These are phyloP conservation scores for Naganishia onofrii DNA, from an alignment of 768 basidiomycete genomes.

Conservation along the genomic window DNA sequence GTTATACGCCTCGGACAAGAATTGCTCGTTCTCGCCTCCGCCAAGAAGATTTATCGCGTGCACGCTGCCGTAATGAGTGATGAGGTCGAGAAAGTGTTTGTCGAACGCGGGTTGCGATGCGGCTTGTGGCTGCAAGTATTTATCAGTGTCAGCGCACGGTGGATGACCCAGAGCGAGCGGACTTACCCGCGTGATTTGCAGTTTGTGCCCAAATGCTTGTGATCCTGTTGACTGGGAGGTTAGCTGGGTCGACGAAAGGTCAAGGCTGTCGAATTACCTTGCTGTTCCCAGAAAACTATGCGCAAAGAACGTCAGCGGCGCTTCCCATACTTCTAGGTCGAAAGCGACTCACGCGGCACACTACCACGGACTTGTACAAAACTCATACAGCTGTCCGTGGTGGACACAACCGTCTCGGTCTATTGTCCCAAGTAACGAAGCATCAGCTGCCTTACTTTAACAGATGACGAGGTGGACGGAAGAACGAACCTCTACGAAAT, in stretches of 20 bases:
- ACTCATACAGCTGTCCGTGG: slow-evolving; percentile 81
- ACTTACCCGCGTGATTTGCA: slow-evolving; percentile 64
- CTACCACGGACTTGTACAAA: slow-evolving; percentile 93
- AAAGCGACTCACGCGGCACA: slow-evolving; percentile 68
- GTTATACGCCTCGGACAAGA: slow-evolving; percentile 75
- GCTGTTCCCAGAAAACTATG: slow-evolving; percentile 91
- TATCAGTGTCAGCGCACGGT: not conserved
- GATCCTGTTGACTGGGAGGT: slow-evolving; percentile 48
- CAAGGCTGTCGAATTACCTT: slow-evolving; percentile 53
- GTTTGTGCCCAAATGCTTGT: slow-evolving; percentile 88
- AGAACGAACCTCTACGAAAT: slow-evolving; percentile 79
- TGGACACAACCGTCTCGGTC: slow-evolving; percentile 85
- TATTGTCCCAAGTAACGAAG: not conserved
- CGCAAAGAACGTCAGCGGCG: not conserved
- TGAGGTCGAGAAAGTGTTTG: slow-evolving; percentile 80
- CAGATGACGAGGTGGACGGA: slow-evolving; percentile 35
- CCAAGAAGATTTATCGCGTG: slow-evolving; percentile 91
- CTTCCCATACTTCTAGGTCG: not conserved
- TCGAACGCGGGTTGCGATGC: slow-evolving; percentile 97
- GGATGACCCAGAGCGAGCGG: slow-evolving; percentile 30
- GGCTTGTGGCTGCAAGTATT: slow-evolving; percentile 63
- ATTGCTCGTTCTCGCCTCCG: slow-evolving; percentile 85
- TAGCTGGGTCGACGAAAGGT: not conserved
- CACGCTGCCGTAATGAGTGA: slow-evolving; percentile 76
- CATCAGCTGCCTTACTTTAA: not conserved